Evolutionary conservation across 345 rosid species (phyloP).

Genomic region (Xanthoceras sorbifolium): DNA sequence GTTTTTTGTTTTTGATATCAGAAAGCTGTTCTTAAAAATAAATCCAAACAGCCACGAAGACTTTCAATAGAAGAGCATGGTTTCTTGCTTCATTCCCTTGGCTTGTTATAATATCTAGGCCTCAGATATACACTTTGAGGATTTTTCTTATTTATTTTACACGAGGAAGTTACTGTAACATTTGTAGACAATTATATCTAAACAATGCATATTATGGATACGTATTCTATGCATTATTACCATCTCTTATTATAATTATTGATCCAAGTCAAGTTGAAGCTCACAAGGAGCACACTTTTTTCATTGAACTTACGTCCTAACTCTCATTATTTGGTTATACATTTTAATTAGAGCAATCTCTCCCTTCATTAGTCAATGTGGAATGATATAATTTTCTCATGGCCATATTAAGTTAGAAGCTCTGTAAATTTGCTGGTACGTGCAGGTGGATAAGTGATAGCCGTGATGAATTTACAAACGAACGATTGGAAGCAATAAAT

Average conservation of each 20-base stretch:
- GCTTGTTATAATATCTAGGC: background rate
- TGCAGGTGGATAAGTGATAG: conserved; percentile 98
- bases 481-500: conserved; percentile 79
- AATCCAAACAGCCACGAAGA: background rate
- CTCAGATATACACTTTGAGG: background rate
- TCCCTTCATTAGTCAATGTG: background rate
- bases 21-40: background rate
- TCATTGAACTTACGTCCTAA: background rate
- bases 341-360: background rate
- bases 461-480: conserved; percentile 88
- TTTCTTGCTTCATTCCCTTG: background rate
- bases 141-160: background rate
- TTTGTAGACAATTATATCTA: background rate
- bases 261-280: background rate
- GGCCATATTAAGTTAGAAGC: background rate
- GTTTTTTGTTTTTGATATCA: background rate
- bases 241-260: background rate
- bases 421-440: conserved; percentile 13
- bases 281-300: background rate
- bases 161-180: background rate
- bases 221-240: background rate
- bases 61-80: background rate
- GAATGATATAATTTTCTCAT: background rate
- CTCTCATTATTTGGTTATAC: background rate
- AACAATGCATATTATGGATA: background rate